These are phyloP conservation scores for Penicillium sclerotigenum DNA, from an alignment of 2,329 filamentous ascomycete genomes.

Conservation along the genomic window DNA sequence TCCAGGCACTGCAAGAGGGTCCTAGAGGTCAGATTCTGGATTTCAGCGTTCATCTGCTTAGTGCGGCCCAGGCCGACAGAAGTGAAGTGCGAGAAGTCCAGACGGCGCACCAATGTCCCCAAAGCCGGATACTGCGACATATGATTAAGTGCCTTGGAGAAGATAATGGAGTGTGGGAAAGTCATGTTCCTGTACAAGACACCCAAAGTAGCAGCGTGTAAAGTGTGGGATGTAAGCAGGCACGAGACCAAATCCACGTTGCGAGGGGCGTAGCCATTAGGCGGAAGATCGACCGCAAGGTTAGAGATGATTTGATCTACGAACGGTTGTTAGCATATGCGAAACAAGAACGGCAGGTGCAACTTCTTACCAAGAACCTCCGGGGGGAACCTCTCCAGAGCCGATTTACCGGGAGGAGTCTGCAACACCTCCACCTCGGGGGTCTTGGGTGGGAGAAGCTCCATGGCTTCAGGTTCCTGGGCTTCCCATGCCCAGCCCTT, in stretches of 20 bases:
- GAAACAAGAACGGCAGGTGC: background rate
- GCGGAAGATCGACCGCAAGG: conserved; percentile 68
- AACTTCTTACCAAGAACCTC: conserved; percentile 65
- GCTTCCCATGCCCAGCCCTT: conserved; percentile 45
- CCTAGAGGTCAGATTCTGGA: conserved; percentile 70
- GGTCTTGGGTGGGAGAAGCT: conserved; percentile 17
- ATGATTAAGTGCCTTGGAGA: conserved; percentile 74
- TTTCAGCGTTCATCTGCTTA: conserved; percentile 69
- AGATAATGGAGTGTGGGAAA: conserved; percentile 78
- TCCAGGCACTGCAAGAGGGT: conserved; percentile 70
- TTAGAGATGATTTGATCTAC: conserved; percentile 71
- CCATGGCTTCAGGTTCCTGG: conserved; percentile 24
- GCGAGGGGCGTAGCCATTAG: conserved; percentile 71
- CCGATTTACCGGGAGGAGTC: conserved; percentile 41
- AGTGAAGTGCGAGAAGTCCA: conserved; percentile 85
- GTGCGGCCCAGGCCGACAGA: conserved; percentile 73
- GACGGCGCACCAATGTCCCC: conserved; percentile 70
- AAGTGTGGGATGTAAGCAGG: conserved; percentile 68
- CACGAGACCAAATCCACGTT: conserved; percentile 76
- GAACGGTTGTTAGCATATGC: conserved; percentile 5
- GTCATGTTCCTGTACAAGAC: conserved; percentile 77
- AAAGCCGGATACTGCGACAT: conserved; percentile 64
- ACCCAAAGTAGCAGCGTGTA: conserved; percentile 69
- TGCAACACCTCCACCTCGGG: conserved; percentile 20
- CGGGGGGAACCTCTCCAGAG: conserved; percentile 65